These are phyloP conservation scores for Coemansia sp. DNA, from an alignment of 192 early-diverging fungal species.

Conservation along the genomic window DNA sequence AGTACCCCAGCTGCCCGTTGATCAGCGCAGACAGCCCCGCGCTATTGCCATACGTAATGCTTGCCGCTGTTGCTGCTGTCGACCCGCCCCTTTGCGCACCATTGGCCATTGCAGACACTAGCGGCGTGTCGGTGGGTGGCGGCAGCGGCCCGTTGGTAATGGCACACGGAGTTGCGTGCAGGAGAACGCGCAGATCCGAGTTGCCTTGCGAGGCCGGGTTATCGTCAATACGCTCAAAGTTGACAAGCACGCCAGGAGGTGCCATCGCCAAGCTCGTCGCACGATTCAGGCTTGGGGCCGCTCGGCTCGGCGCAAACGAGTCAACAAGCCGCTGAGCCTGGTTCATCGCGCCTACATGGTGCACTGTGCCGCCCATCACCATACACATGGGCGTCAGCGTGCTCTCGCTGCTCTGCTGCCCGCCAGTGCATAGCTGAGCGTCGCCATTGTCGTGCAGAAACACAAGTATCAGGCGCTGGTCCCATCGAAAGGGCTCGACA, in stretches of 20 bases:
- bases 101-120: not conserved
- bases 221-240: conserved; percentile 62
- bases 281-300: conserved; percentile 11
- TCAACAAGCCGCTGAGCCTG: conserved; percentile 68
- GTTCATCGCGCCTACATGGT: conserved; percentile 52
- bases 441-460: conserved; percentile 54
- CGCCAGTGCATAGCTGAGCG: conserved; percentile 27
- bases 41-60: conserved; percentile 28
- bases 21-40: conserved; percentile 39
- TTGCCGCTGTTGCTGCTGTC: not conserved
- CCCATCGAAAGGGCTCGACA: conserved; percentile 81
- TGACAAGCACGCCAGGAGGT: conserved; percentile 58
- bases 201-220: conserved; percentile 39
- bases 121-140: conserved; percentile 24
- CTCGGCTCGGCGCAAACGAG: conserved; percentile 37
- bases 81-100: conserved; percentile 17
- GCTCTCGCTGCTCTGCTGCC: conserved; percentile 48
- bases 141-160: conserved; percentile 38
- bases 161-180: conserved; percentile 32
- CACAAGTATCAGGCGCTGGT: conserved; percentile 69
- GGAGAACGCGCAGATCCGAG: conserved; percentile 33
- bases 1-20: conserved; percentile 52
- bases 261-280: conserved; percentile 19
- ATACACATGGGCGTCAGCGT: conserved; percentile 64
- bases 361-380: conserved; percentile 64